phyloP scores from a whole-genome alignment of 306 rosid species.

The Trichosanthes truncata region DNA sequence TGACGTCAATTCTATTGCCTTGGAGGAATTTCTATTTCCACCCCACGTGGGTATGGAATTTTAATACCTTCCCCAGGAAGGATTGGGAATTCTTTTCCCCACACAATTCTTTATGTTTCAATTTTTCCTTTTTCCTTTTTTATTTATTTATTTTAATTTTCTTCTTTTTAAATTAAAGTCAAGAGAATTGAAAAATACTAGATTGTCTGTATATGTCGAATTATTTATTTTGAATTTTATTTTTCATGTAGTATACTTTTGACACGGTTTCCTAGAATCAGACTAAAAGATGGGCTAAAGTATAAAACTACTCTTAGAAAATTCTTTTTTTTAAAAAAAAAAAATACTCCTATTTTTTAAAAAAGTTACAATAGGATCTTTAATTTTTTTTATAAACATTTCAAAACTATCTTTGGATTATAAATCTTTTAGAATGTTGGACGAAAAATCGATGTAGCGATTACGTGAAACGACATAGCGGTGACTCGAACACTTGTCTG shows the following conservation, averaged over 20 bases:
- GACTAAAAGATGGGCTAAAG: neutral
- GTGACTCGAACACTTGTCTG: too few species aligned
- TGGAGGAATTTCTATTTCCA: neutral
- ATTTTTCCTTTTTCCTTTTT: neutral
- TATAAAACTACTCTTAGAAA: too few species aligned
- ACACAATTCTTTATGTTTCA: neutral
- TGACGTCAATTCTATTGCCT: neutral
- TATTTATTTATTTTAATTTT: too few species aligned
- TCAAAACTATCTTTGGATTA: too few species aligned
- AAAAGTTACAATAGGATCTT: too few species aligned
- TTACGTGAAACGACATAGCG: too few species aligned
- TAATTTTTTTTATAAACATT: too few species aligned
- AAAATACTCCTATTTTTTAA: too few species aligned
- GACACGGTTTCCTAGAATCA: neutral
- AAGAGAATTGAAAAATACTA: neutral
- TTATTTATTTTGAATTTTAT: neutral
- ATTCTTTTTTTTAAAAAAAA: too few species aligned
- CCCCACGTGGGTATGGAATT: conserved; percentile 8
- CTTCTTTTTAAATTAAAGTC: neutral
- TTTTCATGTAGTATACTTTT: neutral
- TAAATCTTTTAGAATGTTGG: too few species aligned
- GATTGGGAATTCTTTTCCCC: neutral
- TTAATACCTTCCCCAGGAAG: conserved; percentile 9
- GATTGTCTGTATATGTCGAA: neutral
- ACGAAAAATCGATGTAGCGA: too few species aligned